phyloP scores from a whole-genome alignment of 2,329 filamentous ascomycete species.

The Metarhizium anisopliae region DNA sequence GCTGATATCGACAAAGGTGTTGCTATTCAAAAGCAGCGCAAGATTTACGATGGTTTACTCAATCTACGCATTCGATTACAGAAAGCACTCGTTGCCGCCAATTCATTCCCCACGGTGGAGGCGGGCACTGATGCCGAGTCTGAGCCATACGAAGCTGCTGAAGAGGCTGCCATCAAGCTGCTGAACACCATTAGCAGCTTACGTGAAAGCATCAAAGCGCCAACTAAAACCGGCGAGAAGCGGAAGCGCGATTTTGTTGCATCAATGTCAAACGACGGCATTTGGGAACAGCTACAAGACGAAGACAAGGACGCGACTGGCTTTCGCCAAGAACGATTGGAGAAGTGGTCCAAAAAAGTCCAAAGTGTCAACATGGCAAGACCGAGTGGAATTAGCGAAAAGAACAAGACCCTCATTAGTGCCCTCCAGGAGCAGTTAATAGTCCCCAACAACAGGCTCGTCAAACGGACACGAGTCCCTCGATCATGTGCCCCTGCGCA shows the following conservation, averaged over 20 bases:
- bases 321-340: constrained; percentile 62
- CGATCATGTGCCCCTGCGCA: constrained; percentile 71
- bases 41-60: constrained; percentile 77
- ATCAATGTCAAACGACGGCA: constrained; percentile 50
- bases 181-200: constrained; percentile 73
- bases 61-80: constrained; percentile 89
- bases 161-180: constrained; percentile 75
- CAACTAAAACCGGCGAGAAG: constrained; percentile 47
- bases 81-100: constrained; percentile 76
- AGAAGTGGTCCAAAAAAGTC: constrained; percentile 81
- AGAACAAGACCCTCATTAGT: constrained; percentile 44
- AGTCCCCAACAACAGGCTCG: constrained; percentile 51
- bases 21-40: constrained; percentile 79
- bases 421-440: constrained; percentile 61
- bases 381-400: constrained; percentile 17
- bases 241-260: constrained; percentile 45
- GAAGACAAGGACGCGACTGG: constrained; percentile 52
- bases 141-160: constrained; percentile 63
- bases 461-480: constrained; percentile 60
- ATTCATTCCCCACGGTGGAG: constrained; percentile 53
- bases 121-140: constrained; percentile 27
- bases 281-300: constrained; percentile 64
- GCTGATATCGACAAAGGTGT: constrained; percentile 72
- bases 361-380: constrained; percentile 35
- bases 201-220: constrained; percentile 49